phyloP scores from a whole-genome alignment of 2,329 filamentous ascomycete genomes.

The Talaromyces sp. region DNA sequence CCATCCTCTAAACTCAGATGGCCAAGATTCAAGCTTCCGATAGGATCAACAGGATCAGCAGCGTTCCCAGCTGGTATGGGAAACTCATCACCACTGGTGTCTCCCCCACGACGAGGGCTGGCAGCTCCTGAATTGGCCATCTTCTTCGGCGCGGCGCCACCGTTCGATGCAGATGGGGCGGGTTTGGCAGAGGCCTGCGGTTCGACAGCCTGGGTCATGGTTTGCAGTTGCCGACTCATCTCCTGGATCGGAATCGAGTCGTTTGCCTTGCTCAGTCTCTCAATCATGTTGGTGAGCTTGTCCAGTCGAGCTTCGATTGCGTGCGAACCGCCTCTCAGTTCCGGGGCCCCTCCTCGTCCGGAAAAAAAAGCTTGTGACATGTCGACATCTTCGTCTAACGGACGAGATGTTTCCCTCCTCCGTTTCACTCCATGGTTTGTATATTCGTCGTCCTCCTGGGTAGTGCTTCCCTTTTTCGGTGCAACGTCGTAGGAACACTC shows the following conservation, averaged over 20 bases:
- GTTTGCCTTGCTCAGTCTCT: constrained; percentile 33
- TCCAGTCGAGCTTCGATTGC: constrained; percentile 40
- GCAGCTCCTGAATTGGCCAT: constrained; percentile 18
- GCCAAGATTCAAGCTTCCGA: constrained; percentile 36
- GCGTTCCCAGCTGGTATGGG: constrained; percentile 37
- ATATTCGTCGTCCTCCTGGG: constrained; percentile 11
- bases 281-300: constrained; percentile 42
- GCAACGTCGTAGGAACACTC: constrained; percentile 38
- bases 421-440: constrained; percentile 29
- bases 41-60: constrained; percentile 38
- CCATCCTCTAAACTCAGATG: constrained; percentile 41
- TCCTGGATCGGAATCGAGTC: constrained; percentile 17
- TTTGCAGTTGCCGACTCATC: constrained; percentile 8
- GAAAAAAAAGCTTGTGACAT: constrained; percentile 29
- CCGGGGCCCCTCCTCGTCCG: constrained; percentile 20
- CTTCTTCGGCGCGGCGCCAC: constrained; percentile 8
- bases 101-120: constrained; percentile 30
- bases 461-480: constrained; percentile 21
- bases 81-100: constrained; percentile 36
- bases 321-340: constrained; percentile 25
- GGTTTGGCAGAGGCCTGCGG: constrained; percentile 2
- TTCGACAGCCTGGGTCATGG: constrained; percentile 7
- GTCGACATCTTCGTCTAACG: constrained; percentile 25
- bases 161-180: constrained; percentile 7
- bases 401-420: constrained; percentile 25